Conservation (phyloP, 169 alveolate genomes). For the Ichthyophthirius multifiliis region DNA sequence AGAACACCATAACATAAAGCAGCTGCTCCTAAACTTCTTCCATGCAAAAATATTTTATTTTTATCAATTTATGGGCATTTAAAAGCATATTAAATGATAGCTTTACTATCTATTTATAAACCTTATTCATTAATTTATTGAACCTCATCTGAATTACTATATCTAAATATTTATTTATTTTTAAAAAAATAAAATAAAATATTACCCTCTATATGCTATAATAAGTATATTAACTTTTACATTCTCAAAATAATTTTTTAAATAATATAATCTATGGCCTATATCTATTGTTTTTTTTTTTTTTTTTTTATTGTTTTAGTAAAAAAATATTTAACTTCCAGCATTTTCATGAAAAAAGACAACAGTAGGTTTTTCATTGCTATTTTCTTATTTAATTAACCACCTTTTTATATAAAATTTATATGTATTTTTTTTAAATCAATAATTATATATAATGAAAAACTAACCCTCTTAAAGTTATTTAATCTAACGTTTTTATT, state of each 20-base stretch:
- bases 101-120: constrained; percentile 75
- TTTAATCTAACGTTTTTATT: constrained; percentile 60
- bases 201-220: constrained; percentile 84
- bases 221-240: constrained; percentile 68
- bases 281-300: not conserved
- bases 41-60: constrained; percentile 70
- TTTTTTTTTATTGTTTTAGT: not conserved
- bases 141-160: constrained; percentile 77
- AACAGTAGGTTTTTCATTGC: constrained; percentile 59
- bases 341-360: constrained; percentile 88
- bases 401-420: constrained; percentile 37
- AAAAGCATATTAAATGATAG: constrained; percentile 61
- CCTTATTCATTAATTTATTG: constrained; percentile 84
- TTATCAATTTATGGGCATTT: constrained; percentile 63
- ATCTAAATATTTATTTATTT: not conserved
- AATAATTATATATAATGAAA: not conserved
- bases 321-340: constrained; percentile 71
- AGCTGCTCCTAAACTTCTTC: constrained; percentile 87
- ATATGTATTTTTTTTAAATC: not conserved
- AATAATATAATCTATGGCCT: not conserved
- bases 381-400: constrained; percentile 57
- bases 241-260: not conserved
- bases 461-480: constrained; percentile 52
- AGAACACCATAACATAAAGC: constrained; percentile 70
- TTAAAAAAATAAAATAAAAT: too few species aligned